phyloP scores from a whole-genome alignment of 2,329 filamentous ascomycete species.

The Gaeumannomyces tritici region DNA sequence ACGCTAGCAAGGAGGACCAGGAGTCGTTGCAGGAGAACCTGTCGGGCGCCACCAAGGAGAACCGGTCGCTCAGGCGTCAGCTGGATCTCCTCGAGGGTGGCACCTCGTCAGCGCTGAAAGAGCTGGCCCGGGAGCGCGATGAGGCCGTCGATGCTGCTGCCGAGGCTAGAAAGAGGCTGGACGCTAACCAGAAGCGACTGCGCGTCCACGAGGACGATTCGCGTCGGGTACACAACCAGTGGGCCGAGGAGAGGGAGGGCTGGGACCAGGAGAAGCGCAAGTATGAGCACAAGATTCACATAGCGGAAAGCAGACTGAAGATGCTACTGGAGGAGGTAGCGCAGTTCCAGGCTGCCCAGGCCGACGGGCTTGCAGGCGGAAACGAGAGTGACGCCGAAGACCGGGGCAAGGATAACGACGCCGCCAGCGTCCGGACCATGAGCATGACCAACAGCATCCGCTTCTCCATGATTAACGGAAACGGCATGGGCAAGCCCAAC shows the following conservation, averaged over 20 bases:
- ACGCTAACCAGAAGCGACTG: constrained; percentile 66
- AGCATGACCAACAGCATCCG: constrained; percentile 65
- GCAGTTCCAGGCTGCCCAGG: constrained; percentile 47
- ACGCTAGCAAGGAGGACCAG: constrained; percentile 62
- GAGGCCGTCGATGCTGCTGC: constrained; percentile 62
- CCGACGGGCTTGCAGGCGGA: constrained; percentile 14
- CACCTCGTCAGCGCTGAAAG: constrained; percentile 74
- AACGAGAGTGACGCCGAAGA: constrained; percentile 53
- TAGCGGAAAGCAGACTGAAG: constrained; percentile 82
- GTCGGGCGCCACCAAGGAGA: constrained; percentile 61
- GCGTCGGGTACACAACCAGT: constrained; percentile 66
- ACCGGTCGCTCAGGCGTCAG: constrained; percentile 72
- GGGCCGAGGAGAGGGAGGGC: constrained; percentile 71
- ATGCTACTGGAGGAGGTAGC: constrained; percentile 77
- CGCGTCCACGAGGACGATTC: constrained; percentile 76
- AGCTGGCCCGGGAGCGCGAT: constrained; percentile 78
- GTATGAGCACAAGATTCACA: constrained; percentile 75
- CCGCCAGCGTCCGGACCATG: constrained; percentile 62
- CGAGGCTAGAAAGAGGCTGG: constrained; percentile 70
- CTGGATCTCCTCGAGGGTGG: constrained; percentile 80
- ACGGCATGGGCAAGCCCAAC: constrained; percentile 44
- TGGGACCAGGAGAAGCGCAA: constrained; percentile 81
- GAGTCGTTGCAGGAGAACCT: constrained; percentile 58
- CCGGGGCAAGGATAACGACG: constrained; percentile 48
- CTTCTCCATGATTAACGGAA: constrained; percentile 53